Conservation (phyloP, 495 filamentous ascomycete species). For the Aspergillus baeticus region DNA sequence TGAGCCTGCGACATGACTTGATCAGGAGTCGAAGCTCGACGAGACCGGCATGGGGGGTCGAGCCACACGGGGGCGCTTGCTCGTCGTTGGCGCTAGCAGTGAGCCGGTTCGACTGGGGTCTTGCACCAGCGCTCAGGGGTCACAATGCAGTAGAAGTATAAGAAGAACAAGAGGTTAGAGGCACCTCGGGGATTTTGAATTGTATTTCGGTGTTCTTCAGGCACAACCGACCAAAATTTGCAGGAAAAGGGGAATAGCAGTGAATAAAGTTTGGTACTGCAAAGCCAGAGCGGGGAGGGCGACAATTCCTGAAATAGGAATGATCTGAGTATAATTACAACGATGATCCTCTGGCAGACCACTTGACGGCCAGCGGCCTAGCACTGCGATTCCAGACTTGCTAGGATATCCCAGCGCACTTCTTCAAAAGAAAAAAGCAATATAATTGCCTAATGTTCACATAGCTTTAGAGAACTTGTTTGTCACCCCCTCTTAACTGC, state of each 20-base stretch:
- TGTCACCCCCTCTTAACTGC: no score
- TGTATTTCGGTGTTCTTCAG: neutral
- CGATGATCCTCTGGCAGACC: constrained; percentile 5
- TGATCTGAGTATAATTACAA: constrained; percentile 3
- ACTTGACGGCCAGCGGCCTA: neutral
- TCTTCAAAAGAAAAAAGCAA: neutral
- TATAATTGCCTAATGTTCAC: neutral
- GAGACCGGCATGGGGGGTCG: constrained; percentile 18
- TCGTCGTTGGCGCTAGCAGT: constrained; percentile 13
- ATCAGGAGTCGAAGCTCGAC: constrained; percentile 27
- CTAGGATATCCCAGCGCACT: neutral
- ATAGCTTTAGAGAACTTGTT: no score
- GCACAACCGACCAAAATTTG: constrained; percentile 2
- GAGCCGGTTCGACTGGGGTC: constrained; percentile 16
- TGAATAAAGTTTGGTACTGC: neutral
- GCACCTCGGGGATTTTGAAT: neutral
- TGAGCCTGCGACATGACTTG: constrained; percentile 43
- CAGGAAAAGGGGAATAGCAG: neutral
- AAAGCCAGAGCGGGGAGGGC: constrained; percentile 5
- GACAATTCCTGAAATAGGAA: constrained; percentile 6
- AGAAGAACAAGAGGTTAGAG: neutral
- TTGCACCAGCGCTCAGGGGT: constrained; percentile 19
- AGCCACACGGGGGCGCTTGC: constrained; percentile 16
- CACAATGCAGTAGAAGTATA: neutral
- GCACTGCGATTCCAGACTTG: neutral